Base-by-base conservation (phyloP, 352 stramenopile species). In the Globisporangium parvum region DNA sequence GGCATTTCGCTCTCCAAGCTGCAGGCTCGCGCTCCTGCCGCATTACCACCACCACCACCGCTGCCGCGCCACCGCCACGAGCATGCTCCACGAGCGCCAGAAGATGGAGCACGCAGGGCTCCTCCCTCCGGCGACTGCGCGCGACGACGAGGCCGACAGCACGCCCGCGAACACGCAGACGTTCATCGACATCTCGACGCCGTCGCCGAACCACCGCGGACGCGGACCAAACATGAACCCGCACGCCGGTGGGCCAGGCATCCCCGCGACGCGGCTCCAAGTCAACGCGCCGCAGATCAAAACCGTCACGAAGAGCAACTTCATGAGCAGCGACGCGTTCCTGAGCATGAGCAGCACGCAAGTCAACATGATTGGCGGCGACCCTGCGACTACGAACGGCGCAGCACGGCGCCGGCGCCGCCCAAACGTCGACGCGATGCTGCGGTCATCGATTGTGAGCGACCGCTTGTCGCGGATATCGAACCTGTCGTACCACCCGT, bases 151-250 rank as follows among this genome's bases (percentile, higher is more conserved):
- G 24, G 47, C 71, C 24, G 72, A 83, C 55, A 79, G 74, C 63
- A 87, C 79, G 33, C 76, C 77, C 0, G 75, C 58, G 4, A 75
- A 77, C 42, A 64, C 63, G 42, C 67, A 85, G 60, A 66, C 71
- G 14, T 88, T 88, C 58, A 64, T 87, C 8, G 74, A 88, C 62
- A 82, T 88, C 49, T 85, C 78, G 26, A 88, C 78, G 52, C 78
- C 77, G 52, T 80, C 71, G 47, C 73, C 70, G 26, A 69, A 66
- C 50, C 56, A 59, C 44, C 75, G 70, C 17, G 18, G 44, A 21
- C 44, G 49, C 21, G 48, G 47, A 9, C 47, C 47, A 0, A 51
- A 44, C 33, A 67, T 71, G 49, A 59, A 65, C 23, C 51, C 51
- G 18, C 18, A 26, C 17, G 47, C 26, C 2, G 14, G 15, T n/a